These are phyloP conservation scores for Leucosporidium scottii DNA, from an alignment of 768 basidiomycete species.

Conservation along the genomic window DNA sequence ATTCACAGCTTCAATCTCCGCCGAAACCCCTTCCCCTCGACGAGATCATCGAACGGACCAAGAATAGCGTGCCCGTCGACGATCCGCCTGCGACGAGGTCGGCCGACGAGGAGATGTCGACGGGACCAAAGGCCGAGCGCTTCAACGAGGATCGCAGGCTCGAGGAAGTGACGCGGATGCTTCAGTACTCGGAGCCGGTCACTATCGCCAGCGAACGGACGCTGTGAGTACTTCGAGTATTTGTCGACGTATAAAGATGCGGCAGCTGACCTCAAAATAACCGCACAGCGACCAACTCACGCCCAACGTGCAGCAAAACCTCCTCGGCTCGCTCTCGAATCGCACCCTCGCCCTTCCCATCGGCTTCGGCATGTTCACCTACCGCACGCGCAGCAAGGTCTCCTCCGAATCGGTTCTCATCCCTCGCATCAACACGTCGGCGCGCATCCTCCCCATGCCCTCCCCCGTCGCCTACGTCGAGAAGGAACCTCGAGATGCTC, in stretches of 20 bases:
- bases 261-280: neutral
- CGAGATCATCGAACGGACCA: neutral
- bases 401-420: slow-evolving; percentile 45
- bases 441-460: slow-evolving; percentile 39
- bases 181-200: slow-evolving; percentile 69
- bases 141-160: slow-evolving; percentile 84
- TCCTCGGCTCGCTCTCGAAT: slow-evolving; percentile 71
- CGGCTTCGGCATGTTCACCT: slow-evolving; percentile 87
- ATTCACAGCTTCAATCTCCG: neutral
- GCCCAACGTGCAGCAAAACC: slow-evolving; percentile 72
- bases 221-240: slow-evolving; percentile 52
- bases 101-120: neutral
- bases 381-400: slow-evolving; percentile 67
- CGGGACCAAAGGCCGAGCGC: slow-evolving; percentile 42
- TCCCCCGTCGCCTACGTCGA: slow-evolving; percentile 33
- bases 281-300: slow-evolving; percentile 72
- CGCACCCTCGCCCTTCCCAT: slow-evolving; percentile 83
- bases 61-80: neutral
- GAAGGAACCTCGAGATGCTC: slow-evolving; percentile 23
- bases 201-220: slow-evolving; percentile 64
- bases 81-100: neutral
- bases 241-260: too few relatives aligned
- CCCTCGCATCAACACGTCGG: slow-evolving; percentile 41
- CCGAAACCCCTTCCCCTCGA: neutral
- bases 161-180: slow-evolving; percentile 83